Evolutionary conservation across 2,329 filamentous ascomycete genomes (phyloP), one percentile per base, ranked within the genome.

Genomic region (Tolypocladium capitatum): DNA sequence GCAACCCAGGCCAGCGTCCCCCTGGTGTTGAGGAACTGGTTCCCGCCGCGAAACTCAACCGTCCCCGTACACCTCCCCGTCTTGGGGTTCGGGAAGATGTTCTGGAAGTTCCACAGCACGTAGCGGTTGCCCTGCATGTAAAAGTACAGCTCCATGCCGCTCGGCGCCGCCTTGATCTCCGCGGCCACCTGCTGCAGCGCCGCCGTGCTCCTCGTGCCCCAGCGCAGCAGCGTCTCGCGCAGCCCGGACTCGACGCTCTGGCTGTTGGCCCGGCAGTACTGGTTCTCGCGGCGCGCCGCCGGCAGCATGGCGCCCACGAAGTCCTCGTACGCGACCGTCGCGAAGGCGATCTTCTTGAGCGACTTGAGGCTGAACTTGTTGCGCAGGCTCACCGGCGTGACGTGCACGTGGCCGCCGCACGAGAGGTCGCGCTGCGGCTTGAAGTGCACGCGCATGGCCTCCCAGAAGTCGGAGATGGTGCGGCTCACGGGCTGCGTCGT

Each of bases 381-480:
- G 46, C 58, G 56, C 44, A 50, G 48, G 31, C 55, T 60, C 36
- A 64, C 53, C 30, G 63, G 63, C 21, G 65, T 67, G 51, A 68
- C 61, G 55, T 68, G 65, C 49, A 68, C 63, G 53, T 68, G 65
- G 43, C 64, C 64, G 48, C 65, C 65, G 52, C 65, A 68, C 2
- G 60, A 63, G 24, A 54, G 43, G 48, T 66, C 61, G 31, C 57
- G 54, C 49, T 64, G 61, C 20, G 63, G 63, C 45, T 61, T 60
- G 51, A 68, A 68, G 55, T 67, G 63, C n/a, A 66, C 64, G 45
- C 59, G 59, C 65, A 68, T 66, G 50, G 64, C 64, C 54, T 67
- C 62, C 65, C 65, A 68, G 56, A 68, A 68, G 51, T 66, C 62
- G 49, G 60, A 58, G 49, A 68, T 58, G 54, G 61, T 63, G 46